A percentile compares a stretch with the other conserved stretches of the same genome.
These are phyloP conservation scores for Calocybe gambosa DNA, from an alignment of 1,284 basidiomycete genomes.

Conservation along the genomic window DNA sequence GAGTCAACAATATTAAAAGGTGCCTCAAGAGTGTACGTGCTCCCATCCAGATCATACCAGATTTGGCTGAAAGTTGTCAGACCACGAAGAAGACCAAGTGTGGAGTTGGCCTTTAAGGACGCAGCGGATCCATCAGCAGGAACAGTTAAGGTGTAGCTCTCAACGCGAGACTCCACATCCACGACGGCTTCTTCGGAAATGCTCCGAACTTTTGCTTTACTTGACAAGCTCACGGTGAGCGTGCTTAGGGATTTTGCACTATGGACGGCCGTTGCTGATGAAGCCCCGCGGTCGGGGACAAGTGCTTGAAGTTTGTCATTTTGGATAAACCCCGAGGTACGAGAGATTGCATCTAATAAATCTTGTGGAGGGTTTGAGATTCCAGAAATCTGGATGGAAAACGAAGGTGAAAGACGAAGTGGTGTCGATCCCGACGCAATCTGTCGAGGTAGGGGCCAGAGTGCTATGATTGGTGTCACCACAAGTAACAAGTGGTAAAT, in stretches of 20 bases:
- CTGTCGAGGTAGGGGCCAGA: slow-evolving; percentile 61
- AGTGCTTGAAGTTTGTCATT: slow-evolving; percentile 45
- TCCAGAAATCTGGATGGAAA: slow-evolving; percentile 37
- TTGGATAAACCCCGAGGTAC: slow-evolving; percentile 34
- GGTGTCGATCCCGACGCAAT: slow-evolving; percentile 44
- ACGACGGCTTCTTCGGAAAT: slow-evolving; percentile 48
- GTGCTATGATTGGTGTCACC: slow-evolving; percentile 19
- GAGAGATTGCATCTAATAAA: slow-evolving; percentile 41
- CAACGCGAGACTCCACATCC: slow-evolving; percentile 46
- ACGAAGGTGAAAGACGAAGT: slow-evolving; percentile 44
- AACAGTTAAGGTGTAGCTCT: slow-evolving; percentile 56
- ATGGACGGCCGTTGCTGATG: slow-evolving; percentile 26
- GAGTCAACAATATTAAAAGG: slow-evolving; percentile 50
- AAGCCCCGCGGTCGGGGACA: slow-evolving; percentile 42
- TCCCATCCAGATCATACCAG: slow-evolving; percentile 47
- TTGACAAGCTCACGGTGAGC: slow-evolving; percentile 36
- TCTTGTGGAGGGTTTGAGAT: slow-evolving; percentile 39
- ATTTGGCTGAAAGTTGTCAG: slow-evolving; percentile 74
- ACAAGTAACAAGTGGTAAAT: slow-evolving; percentile 15
- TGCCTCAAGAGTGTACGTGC: slow-evolving; percentile 45
- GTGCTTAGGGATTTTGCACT: slow-evolving; percentile 20
- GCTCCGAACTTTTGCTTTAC: slow-evolving; percentile 25
- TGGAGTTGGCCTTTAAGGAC: slow-evolving; percentile 54
- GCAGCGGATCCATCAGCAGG: slow-evolving; percentile 53
- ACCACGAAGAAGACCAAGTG: slow-evolving; percentile 72